phyloP scores from a whole-genome alignment of 441 rosid species.

The Biscutella laevigata region DNA sequence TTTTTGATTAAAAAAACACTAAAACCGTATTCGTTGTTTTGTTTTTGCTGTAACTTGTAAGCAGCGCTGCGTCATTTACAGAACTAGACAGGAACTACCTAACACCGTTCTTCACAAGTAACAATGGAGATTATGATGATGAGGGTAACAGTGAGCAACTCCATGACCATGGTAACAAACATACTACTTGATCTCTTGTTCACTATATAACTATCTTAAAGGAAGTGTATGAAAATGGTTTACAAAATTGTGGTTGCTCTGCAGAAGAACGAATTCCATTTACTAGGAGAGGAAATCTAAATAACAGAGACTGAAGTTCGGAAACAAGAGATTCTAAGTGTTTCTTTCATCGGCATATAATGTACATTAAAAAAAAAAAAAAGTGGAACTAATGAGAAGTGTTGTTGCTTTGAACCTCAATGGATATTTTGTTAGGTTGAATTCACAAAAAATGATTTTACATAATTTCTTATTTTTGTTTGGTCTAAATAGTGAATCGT shows the following conservation, averaged over 20 bases:
- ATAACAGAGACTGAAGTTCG: conserved; percentile 24
- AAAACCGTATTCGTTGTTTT: background rate
- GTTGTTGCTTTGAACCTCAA: conserved; percentile 2
- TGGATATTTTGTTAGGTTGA: background rate
- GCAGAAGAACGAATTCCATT: conserved; percentile 48
- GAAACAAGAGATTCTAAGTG: conserved; percentile 11
- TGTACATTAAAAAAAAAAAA: conserved; percentile 25
- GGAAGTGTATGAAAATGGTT: too few relatives aligned
- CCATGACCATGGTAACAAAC: conserved; percentile 17
- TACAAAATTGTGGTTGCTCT: background rate
- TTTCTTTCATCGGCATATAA: conserved; percentile 1
- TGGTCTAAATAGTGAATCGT: too few relatives aligned
- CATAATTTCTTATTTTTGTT: too few relatives aligned
- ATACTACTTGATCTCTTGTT: background rate
- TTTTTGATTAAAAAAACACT: background rate
- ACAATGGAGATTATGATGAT: conserved; percentile 68
- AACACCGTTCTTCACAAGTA: conserved; percentile 94
- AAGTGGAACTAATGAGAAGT: background rate
- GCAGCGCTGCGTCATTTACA: conserved; percentile 77
- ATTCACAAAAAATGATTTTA: too few relatives aligned
- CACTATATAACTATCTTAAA: too few relatives aligned
- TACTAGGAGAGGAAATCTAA: conserved; percentile 35
- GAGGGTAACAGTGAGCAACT: conserved; percentile 40
- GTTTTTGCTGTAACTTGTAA: background rate
- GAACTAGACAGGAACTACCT: conserved; percentile 86